phyloP scores from a whole-genome alignment of 2,329 filamentous ascomycete genomes.

The Fusarium solani-melongenae region DNA sequence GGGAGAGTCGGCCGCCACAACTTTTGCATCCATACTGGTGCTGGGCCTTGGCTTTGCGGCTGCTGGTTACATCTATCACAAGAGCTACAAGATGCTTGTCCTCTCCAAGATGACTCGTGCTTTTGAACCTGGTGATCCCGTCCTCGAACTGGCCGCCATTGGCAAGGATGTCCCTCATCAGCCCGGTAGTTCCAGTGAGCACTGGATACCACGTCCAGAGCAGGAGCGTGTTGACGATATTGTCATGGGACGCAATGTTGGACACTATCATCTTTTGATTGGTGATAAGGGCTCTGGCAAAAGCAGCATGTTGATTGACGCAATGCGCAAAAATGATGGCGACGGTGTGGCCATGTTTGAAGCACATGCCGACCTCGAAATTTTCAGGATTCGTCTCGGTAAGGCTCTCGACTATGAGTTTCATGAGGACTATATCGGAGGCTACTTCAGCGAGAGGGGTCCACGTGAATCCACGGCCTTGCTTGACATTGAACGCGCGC shows the following conservation, averaged over 20 bases:
- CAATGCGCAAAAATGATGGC: conserved; percentile 92
- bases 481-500: conserved; percentile 93
- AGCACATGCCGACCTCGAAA: conserved; percentile 93
- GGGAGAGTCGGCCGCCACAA: conserved; percentile 79
- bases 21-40: conserved; percentile 78
- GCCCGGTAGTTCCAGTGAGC: conserved; percentile 52
- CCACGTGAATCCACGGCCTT: conserved; percentile 92
- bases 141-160: conserved; percentile 80
- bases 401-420: conserved; percentile 97
- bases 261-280: conserved; percentile 91
- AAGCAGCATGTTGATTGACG: conserved; percentile 93
- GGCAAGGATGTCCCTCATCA: conserved; percentile 65
- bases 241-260: conserved; percentile 75
- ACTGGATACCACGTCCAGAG: conserved; percentile 86
- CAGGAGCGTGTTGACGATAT: conserved; percentile 86
- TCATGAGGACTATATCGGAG: conserved; percentile 97
- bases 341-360: conserved; percentile 95
- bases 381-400: conserved; percentile 91
- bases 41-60: conserved; percentile 72
- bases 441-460: conserved; percentile 92
- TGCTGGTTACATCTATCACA: conserved; percentile 83
- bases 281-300: conserved; percentile 98
- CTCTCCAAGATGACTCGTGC: conserved; percentile 93
- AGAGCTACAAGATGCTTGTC: conserved; percentile 88
- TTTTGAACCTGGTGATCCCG: conserved; percentile 91